phyloP scores from a whole-genome alignment of 2,329 filamentous ascomycete species.

The Aureobasidium sp. region DNA sequence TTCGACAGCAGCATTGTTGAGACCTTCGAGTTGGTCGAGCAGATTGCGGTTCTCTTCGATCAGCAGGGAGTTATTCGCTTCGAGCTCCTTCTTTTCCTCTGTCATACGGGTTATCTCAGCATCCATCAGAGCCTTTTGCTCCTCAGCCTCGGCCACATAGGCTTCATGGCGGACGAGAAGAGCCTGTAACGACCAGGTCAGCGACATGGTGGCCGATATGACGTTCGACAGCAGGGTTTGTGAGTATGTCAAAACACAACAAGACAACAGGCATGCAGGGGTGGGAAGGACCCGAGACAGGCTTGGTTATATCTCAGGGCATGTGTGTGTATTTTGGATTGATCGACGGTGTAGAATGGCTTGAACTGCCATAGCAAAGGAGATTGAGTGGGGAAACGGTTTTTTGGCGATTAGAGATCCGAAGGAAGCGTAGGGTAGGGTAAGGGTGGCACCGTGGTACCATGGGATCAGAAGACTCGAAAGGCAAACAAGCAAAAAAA shows the following conservation, averaged over 20 bases:
- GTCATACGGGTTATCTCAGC: conserved; percentile 70
- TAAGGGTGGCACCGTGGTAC: neutral
- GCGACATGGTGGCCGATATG: conserved; percentile 41
- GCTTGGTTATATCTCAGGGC: conserved; percentile 16
- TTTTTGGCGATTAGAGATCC: neutral
- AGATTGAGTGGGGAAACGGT: conserved; percentile 14
- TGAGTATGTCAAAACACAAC: neutral
- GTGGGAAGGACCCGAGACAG: neutral
- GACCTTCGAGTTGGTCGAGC: conserved; percentile 72
- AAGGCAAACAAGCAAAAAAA: neutral
- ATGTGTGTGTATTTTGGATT: conserved; percentile 17
- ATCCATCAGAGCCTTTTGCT: conserved; percentile 67
- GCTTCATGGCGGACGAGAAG: conserved; percentile 86
- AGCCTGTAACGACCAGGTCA: conserved; percentile 74
- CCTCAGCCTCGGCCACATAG: conserved; percentile 87
- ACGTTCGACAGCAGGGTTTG: neutral
- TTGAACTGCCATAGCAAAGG: conserved; percentile 15
- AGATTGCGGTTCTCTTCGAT: conserved; percentile 78
- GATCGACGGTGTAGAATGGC: conserved; percentile 13
- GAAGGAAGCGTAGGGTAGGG: neutral
- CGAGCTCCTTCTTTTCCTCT: conserved; percentile 64
- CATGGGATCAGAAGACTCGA: neutral
- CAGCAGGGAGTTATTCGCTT: conserved; percentile 59
- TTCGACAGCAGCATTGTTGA: conserved; percentile 72
- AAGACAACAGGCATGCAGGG: conserved; percentile 2